A percentile compares a stretch with the other conserved stretches of the same genome.
These are phyloP conservation scores for Lepiota brunneoincarnata DNA, from an alignment of 768 basidiomycete species.

Conservation along the genomic window DNA sequence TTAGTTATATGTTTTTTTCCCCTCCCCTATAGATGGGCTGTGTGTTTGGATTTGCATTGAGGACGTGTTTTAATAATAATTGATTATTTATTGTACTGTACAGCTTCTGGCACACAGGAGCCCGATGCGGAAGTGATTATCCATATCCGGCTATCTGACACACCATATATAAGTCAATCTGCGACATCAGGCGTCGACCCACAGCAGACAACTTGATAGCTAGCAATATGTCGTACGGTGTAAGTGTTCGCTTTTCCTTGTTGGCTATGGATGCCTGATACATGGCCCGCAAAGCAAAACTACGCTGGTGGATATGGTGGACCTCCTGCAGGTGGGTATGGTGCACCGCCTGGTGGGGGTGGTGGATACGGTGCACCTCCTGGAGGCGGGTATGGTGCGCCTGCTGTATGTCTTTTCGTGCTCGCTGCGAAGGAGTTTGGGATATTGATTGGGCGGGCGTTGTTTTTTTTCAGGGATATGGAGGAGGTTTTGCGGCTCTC, in stretches of 20 bases:
- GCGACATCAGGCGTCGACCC: too few relatives aligned
- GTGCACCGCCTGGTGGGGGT: constrained; percentile 20
- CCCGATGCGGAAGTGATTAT: constrained; percentile 7
- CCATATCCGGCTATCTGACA: not conserved
- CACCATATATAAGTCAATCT: too few relatives aligned
- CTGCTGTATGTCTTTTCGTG: not conserved
- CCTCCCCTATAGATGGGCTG: too few relatives aligned
- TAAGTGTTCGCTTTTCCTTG: constrained; percentile 19
- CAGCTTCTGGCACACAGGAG: too few relatives aligned
- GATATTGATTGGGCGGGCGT: not conserved
- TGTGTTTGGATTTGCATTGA: too few relatives aligned
- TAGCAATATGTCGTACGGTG: not conserved
- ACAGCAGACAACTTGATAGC: too few relatives aligned
- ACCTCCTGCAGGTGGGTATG: constrained; percentile 28
- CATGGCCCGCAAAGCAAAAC: constrained; percentile 10
- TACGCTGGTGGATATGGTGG: constrained; percentile 19
- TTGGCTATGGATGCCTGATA: constrained; percentile 20
- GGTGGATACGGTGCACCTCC: constrained; percentile 23
- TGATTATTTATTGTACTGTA: not conserved
- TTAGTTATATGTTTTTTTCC: too few relatives aligned
- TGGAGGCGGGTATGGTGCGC: constrained; percentile 22
- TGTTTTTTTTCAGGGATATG: constrained; percentile 29
- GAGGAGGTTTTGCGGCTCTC: constrained; percentile 36
- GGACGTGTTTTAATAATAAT: too few relatives aligned
- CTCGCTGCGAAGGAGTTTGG: not conserved